Evolutionary conservation across 129 eudicot genomes (phyloP), one percentile per base, ranked within the genome.

Genomic region (Centella asiatica): DNA sequence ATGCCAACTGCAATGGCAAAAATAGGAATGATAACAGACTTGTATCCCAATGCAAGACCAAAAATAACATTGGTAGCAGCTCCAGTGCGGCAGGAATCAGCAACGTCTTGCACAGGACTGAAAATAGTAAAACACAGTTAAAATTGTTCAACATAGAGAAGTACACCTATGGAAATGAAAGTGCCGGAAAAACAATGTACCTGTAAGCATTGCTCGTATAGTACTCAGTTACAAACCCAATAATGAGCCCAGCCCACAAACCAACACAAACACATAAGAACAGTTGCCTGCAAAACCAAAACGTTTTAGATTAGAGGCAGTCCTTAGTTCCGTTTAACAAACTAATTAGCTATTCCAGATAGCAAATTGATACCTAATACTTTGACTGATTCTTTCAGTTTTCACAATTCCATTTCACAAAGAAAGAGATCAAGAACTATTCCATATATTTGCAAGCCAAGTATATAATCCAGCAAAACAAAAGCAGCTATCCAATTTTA

Each of bases 171-270:
- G 10, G 39, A 2, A 39, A 50, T 7, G 14, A 5, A 19, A 48
- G 33, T 65, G 33, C 54, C 9, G 11, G 6, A 19, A 65, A 64
- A 14, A 23, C n/a, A n/a, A 17, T 22, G 54, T 67, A 67, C 78
- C 78, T 74, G 73, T 74, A 74, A 25, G 78, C 74, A 67, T 74
- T 74, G 69, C 78, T 74, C n/a, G 78, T 74, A 53, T 74, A 74
- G 33, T 74, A 74, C 58, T 74, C 78, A 9, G 78, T 74, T 13
- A 74, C 69, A 53, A 74, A 74, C 1, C 78, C 78, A 60, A 74
- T 74, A 23, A 67, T 74, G 19, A 74, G 78, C 69, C 78, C 78
- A 61, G 78, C 78, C 78, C 78, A 74, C 25, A 74, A 62, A 47
- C 78, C 78, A 67, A 74, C 78, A 67, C 69, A 46, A 27, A 74